Evolutionary conservation across 345 rosid genomes (phyloP), one percentile per base, ranked within the genome.

Genomic region (Euphorbia lathyris): DNA sequence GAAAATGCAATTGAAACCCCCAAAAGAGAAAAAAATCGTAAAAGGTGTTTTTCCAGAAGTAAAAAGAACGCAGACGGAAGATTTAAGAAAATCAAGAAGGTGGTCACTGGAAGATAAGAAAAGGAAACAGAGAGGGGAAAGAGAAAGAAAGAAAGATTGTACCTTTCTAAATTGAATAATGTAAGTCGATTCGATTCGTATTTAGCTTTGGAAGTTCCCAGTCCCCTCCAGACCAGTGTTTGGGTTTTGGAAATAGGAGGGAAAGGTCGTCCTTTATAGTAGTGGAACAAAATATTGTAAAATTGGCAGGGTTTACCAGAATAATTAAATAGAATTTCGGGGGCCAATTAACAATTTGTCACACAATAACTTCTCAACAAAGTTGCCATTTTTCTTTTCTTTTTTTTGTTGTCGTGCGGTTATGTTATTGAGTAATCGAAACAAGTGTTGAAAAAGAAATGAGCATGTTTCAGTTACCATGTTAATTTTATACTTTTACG

Each of bases 221-320:
- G 43, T 34, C 8, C 11, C 13, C 0, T 6, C 16, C 40, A n/a
- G 3, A 14, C 16, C 40, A 17, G 32, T 59, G n/a, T 34, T 34
- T 61, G 65, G 67, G 43, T 16, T 23, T 22, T 40, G 19, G 66
- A 42, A 12, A 23, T 29, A 34, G 36, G 53, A 55, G 71, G 71
- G 63, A 67, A 67, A 67, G 52, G 51, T 17, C 23, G n/a, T 4
- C 34, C 2, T 53, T 52, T 36, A 13, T 51, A 52, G 4, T 64
- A 9, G 26, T 11, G 13, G 6, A 19, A 65, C 29, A 9, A n/a
- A n/a, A n/a, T 16, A 9, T 48, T 26, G n/a, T 23, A 47, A 47
- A 47, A 1, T 22, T 47, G 4, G 32, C 14, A 56, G 14, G 27
- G 38, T 30, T 30, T 5, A 4, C 2, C 17, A 58, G 16, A 7